phyloP scores from a whole-genome alignment of 192 early-diverging fungal genomes.

The Entomortierella beljakovae region DNA sequence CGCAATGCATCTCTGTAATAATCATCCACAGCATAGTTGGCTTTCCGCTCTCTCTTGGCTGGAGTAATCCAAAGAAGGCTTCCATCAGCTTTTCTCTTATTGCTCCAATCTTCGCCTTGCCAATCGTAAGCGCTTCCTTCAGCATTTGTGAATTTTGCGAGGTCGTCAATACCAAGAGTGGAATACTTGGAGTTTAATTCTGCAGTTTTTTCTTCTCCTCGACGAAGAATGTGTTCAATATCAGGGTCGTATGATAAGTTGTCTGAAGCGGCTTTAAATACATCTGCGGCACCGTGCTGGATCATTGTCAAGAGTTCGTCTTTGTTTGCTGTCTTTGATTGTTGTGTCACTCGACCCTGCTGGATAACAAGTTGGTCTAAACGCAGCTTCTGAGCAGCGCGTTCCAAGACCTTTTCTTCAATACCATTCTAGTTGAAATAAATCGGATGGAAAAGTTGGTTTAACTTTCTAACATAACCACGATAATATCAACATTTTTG shows the following conservation, averaged over 20 bases:
- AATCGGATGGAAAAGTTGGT: no score
- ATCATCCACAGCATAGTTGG: slow-evolving; percentile 91
- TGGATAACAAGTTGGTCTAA: slow-evolving; percentile 99
- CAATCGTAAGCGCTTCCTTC: slow-evolving; percentile 87
- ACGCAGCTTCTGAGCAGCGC: slow-evolving; percentile 96
- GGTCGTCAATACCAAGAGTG: slow-evolving; percentile 91
- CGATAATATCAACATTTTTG: no score
- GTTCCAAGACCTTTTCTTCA: slow-evolving; percentile 97
- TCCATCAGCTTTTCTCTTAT: slow-evolving; percentile 71
- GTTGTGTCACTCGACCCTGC: slow-evolving; percentile 86
- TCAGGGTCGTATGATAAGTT: slow-evolving; percentile 70
- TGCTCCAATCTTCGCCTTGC: slow-evolving; percentile 96
- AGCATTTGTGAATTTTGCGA: slow-evolving; percentile 88
- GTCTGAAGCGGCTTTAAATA: slow-evolving; percentile 75
- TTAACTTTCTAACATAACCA: no score
- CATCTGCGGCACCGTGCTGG: slow-evolving; percentile 92
- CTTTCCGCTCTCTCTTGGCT: slow-evolving; percentile 93
- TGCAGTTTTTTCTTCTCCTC: slow-evolving; percentile 88
- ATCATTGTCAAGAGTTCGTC: slow-evolving; percentile 96
- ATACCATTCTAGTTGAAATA: slow-evolving; percentile 76
- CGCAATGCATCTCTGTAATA: slow-evolving; percentile 92
- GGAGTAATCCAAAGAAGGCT: slow-evolving; percentile 93
- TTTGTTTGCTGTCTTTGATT: slow-evolving; percentile 77
- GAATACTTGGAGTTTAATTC: slow-evolving; percentile 93
- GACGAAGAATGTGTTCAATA: slow-evolving; percentile 85